A percentile compares a stretch with the other conserved stretches of the same genome.
phyloP scores from a whole-genome alignment of 2,329 filamentous ascomycete genomes.

The Sphaerulina vaccinii region DNA sequence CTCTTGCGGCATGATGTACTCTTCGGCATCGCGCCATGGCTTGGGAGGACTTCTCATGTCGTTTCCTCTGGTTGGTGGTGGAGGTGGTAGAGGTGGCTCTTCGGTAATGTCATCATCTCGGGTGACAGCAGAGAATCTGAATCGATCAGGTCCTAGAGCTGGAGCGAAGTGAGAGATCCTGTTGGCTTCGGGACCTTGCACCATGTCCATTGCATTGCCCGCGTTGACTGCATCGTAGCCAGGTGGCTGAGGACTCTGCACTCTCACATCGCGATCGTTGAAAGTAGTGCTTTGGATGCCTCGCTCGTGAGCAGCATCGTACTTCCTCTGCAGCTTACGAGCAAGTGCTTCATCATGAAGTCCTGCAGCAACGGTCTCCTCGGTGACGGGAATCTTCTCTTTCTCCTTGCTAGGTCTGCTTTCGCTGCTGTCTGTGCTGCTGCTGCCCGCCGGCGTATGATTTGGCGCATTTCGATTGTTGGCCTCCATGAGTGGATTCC shows the following conservation, averaged over 20 bases:
- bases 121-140: constrained; percentile 5
- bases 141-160: constrained; percentile 7
- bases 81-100: constrained; percentile 1
- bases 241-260: constrained; percentile 9
- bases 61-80: neutral
- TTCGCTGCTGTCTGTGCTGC: neutral
- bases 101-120: constrained; percentile 3
- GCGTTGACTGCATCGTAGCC: constrained; percentile 6
- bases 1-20: constrained; percentile 1
- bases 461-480: constrained; percentile 1
- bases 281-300: neutral
- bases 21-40: constrained; percentile 1
- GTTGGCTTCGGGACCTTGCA: constrained; percentile 2
- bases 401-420: constrained; percentile 1
- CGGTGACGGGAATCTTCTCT: constrained; percentile 6
- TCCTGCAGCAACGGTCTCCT: constrained; percentile 6
- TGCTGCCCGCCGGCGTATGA: neutral
- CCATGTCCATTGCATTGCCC: constrained; percentile 10
- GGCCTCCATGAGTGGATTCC: neutral
- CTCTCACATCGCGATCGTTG: neutral
- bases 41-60: neutral
- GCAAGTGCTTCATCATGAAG: constrained; percentile 7
- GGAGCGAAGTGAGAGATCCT: constrained; percentile 9
- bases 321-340: constrained; percentile 8
- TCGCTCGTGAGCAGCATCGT: constrained; percentile 11